Evolutionary conservation across 139 green algal species (phyloP).

Genomic region (Chlorella sp.): DNA sequence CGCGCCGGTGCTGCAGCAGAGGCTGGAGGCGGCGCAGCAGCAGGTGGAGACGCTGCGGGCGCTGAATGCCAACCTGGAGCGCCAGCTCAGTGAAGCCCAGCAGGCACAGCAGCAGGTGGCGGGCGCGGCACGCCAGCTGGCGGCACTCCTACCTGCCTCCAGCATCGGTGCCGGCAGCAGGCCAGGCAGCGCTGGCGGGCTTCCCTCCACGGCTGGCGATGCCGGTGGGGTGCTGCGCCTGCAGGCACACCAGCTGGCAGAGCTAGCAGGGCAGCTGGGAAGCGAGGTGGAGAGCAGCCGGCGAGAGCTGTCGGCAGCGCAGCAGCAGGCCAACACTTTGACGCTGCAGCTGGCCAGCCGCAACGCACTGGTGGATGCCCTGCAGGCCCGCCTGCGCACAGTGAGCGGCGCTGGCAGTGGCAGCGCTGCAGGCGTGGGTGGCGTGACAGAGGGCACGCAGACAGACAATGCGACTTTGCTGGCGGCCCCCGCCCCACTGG

Average conservation of each 20-base stretch:
- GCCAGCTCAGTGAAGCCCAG: slow-evolving; percentile 26
- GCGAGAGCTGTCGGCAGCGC: neutral
- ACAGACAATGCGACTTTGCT: neutral
- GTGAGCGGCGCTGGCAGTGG: neutral
- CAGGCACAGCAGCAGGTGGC: slow-evolving; percentile 34
- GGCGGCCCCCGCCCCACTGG: neutral
- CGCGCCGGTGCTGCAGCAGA: slow-evolving; percentile 20
- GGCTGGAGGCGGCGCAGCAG: slow-evolving; percentile 5
- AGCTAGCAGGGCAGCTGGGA: neutral
- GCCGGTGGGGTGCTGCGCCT: slow-evolving; percentile 8
- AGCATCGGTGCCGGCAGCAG: neutral
- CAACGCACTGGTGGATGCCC: slow-evolving; percentile 21
- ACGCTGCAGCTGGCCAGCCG: slow-evolving; percentile 31
- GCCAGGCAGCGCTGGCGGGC: neutral
- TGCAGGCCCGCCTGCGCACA: slow-evolving; percentile 15
- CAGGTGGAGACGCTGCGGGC: slow-evolving; percentile 12
- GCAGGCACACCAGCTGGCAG: slow-evolving; percentile 15
- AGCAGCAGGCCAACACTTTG: neutral
- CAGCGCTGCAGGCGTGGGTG: neutral
- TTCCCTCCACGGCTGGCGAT: neutral
- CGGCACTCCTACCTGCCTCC: neutral
- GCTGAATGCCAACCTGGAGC: slow-evolving; percentile 18
- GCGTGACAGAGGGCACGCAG: slow-evolving; percentile 1
- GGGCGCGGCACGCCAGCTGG: neutral
- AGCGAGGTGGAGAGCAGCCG: neutral